Conservation (phyloP, 768 basidiomycete genomes). For the Termitomyces eurrhizus region DNA sequence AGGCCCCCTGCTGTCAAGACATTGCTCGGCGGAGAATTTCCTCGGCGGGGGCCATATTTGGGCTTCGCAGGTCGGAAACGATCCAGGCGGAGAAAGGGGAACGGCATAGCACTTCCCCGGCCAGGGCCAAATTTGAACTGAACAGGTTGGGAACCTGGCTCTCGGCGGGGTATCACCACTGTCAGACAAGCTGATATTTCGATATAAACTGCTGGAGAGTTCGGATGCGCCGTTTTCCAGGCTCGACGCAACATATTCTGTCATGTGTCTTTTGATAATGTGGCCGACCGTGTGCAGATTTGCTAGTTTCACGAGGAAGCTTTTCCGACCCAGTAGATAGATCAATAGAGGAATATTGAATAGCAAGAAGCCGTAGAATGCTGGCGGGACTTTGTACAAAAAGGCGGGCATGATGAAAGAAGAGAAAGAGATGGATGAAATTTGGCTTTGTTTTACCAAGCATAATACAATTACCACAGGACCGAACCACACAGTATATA, state of each 20-base stretch:
- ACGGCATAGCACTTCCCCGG: background rate
- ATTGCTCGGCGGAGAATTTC: background rate
- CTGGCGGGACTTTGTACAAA: background rate
- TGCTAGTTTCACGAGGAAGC: background rate
- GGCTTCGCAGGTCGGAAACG: background rate
- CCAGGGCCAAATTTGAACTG: background rate
- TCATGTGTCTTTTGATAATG: too few species aligned
- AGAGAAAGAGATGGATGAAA: background rate
- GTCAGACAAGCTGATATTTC: background rate
- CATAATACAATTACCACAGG: background rate
- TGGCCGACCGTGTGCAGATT: too few species aligned
- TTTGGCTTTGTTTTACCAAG: background rate
- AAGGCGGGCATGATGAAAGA: background rate
- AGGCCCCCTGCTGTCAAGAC: background rate
- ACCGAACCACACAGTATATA: background rate
- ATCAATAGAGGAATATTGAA: background rate
- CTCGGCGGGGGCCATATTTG: background rate
- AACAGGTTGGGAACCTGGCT: background rate
- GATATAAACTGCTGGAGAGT: background rate
- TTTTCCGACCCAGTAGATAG: background rate
- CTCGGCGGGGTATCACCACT: background rate
- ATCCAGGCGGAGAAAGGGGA: background rate
- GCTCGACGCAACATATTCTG: background rate
- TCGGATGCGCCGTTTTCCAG: background rate
- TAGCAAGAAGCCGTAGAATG: background rate